A percentile compares a stretch with the other conserved stretches of the same genome.
Evolutionary conservation across 331 rosid genomes (phyloP).

Genomic region (Acacia concinna): DNA sequence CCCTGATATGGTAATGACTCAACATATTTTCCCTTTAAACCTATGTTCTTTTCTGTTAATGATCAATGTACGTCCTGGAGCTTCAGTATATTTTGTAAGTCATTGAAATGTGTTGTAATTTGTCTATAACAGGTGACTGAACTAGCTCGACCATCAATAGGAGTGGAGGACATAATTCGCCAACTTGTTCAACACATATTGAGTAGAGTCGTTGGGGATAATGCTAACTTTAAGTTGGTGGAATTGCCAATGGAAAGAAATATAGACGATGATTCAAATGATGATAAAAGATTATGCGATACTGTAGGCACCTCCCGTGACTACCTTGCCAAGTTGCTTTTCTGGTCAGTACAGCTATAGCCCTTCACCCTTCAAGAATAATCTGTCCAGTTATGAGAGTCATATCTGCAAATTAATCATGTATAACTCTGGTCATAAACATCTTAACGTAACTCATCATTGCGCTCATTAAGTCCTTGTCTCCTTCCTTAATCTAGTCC

Average conservation of each 20-base stretch:
- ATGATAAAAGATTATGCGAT: conserved; percentile 38
- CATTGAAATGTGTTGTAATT: conserved; percentile 12
- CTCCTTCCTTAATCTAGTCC: neutral
- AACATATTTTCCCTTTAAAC: conserved; percentile 6
- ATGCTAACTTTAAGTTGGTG: conserved; percentile 43
- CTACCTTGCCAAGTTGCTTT: conserved; percentile 93
- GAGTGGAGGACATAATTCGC: conserved; percentile 86
- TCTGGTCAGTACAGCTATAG: conserved; percentile 68
- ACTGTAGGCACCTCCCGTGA: conserved; percentile 74
- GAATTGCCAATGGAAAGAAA: conserved; percentile 43
- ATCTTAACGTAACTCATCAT: neutral
- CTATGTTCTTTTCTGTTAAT: conserved; percentile 1
- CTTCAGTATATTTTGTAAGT: conserved; percentile 9
- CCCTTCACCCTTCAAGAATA: conserved; percentile 23
- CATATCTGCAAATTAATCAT: conserved; percentile 1
- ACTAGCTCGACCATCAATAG: conserved; percentile 73
- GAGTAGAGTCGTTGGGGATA: conserved; percentile 58
- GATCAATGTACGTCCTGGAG: neutral
- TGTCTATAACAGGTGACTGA: conserved; percentile 66
- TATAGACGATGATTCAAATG: conserved; percentile 38
- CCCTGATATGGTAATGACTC: conserved; percentile 72
- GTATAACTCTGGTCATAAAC: neutral
- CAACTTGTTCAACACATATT: conserved; percentile 76
- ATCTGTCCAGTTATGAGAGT: neutral
- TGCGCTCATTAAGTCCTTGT: neutral